phyloP scores from a whole-genome alignment of 306 rosid genomes.

The Lupinus albus region DNA sequence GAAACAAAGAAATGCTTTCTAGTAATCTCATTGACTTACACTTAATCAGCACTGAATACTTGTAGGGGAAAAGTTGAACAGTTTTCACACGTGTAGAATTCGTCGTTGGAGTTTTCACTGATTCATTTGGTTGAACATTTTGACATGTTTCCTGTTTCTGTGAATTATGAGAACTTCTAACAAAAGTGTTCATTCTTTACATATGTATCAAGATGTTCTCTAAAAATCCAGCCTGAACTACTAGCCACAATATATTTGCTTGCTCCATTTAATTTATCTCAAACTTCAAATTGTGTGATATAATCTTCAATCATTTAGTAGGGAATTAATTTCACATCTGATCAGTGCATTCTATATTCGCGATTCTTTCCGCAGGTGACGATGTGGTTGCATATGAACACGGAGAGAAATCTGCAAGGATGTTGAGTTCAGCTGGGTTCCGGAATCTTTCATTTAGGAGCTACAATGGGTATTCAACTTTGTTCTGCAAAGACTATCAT shows the following conservation, averaged over 20 bases:
- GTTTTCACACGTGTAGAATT: slow-evolving; percentile 1
- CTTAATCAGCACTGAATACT: not conserved
- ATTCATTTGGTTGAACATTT: slow-evolving; percentile 10
- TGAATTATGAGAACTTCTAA: slow-evolving; percentile 13
- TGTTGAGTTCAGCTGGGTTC: slow-evolving; percentile 77
- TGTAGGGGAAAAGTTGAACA: not conserved
- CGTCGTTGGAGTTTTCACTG: not conserved
- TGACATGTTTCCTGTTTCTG: slow-evolving; percentile 16
- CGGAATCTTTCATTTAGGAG: slow-evolving; percentile 75
- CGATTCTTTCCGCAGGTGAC: slow-evolving; percentile 59
- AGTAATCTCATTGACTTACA: not conserved
- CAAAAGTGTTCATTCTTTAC: not conserved
- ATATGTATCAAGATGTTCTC: not conserved
- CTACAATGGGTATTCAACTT: slow-evolving; percentile 65
- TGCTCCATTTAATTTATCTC: slow-evolving; percentile 13
- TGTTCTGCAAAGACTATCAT: slow-evolving; percentile 19
- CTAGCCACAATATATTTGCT: not conserved
- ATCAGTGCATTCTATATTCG: not conserved
- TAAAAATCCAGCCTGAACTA: too few relatives aligned
- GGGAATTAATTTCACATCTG: not conserved
- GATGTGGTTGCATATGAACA: slow-evolving; percentile 77
- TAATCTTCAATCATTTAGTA: slow-evolving; percentile 21
- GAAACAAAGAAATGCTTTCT: slow-evolving; percentile 1
- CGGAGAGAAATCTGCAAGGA: slow-evolving; percentile 81
- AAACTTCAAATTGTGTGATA: slow-evolving; percentile 12